Percentiles rank a stretch among this genome's conserved stretches.
phyloP scores from a whole-genome alignment of 2,329 filamentous ascomycete genomes.

The Coniella vitis region DNA sequence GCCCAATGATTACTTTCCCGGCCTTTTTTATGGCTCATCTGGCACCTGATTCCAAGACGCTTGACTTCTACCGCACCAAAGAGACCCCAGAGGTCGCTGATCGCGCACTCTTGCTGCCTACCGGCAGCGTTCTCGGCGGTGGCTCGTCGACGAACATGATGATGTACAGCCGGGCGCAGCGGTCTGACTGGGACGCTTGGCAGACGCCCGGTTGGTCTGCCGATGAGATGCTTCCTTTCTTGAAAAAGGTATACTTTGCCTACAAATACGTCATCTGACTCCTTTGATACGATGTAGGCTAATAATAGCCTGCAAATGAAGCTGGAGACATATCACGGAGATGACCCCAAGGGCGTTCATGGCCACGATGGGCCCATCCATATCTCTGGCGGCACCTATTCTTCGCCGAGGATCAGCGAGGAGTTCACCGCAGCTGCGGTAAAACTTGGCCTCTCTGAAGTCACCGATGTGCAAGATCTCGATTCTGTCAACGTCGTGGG shows the following conservation, averaged over 20 bases:
- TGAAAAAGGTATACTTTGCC: slow-evolving; percentile 47
- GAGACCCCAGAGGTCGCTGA: too few species aligned
- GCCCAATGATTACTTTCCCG: too few species aligned
- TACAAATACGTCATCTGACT: too few species aligned
- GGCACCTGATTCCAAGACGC: too few species aligned
- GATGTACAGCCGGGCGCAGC: slow-evolving; percentile 29
- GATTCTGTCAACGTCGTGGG: slow-evolving; percentile 27
- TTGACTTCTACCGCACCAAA: too few species aligned
- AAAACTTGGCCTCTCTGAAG: slow-evolving; percentile 37
- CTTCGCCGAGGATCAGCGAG: slow-evolving; percentile 31
- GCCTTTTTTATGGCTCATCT: too few species aligned
- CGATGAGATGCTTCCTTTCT: slow-evolving; percentile 35
- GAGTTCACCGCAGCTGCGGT: slow-evolving; percentile 39
- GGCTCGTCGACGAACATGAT: slow-evolving; percentile 43
- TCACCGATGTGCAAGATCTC: slow-evolving; percentile 41
- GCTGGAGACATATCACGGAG: too few species aligned
- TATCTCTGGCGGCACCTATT: too few species aligned
- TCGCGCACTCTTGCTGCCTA: too few species aligned
- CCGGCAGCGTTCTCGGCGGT: slow-evolving; percentile 50
- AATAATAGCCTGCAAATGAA: too few species aligned
- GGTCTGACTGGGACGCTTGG: slow-evolving; percentile 26
- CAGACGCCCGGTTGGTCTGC: slow-evolving; percentile 22
- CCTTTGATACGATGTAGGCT: too few species aligned
- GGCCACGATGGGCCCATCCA: slow-evolving; percentile 43
- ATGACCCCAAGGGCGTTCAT: too few species aligned